phyloP scores from a whole-genome alignment of 2,329 filamentous ascomycete genomes.

The Alternaria sp. region DNA sequence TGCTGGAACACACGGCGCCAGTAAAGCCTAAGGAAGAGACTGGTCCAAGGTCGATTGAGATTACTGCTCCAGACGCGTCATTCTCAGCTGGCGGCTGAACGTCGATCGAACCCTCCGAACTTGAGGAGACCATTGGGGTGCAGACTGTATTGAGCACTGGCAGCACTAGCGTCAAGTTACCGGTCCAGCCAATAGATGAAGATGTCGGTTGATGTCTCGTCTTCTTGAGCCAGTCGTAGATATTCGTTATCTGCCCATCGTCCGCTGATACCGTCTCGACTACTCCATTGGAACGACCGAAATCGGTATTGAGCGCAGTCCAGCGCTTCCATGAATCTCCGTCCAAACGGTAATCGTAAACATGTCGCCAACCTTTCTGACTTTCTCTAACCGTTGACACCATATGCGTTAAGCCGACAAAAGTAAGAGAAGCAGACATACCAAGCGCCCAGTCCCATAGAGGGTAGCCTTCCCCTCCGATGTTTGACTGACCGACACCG shows the following conservation, averaged over 20 bases:
- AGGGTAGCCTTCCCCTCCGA: slow-evolving; percentile 1
- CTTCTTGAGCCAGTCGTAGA: slow-evolving; percentile 5
- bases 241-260: slow-evolving; percentile 1
- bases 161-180: slow-evolving; percentile 3
- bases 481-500: background rate
- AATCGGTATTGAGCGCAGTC: slow-evolving; percentile 10
- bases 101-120: background rate
- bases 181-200: slow-evolving; percentile 8
- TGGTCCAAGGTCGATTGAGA: slow-evolving; percentile 1
- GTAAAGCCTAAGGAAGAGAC: background rate
- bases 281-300: background rate
- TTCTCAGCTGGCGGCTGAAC: background rate
- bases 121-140: background rate
- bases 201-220: background rate
- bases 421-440: slow-evolving; percentile 9
- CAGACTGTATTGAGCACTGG: slow-evolving; percentile 13
- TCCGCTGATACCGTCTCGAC: slow-evolving; percentile 7
- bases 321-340: slow-evolving; percentile 4
- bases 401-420: background rate
- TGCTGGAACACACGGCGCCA: background rate
- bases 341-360: background rate
- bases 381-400: background rate
- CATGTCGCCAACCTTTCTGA: slow-evolving; percentile 1
- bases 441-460: slow-evolving; percentile 7
- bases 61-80: background rate